Evolutionary conservation across 257 asterid species (phyloP).

Genomic region (Lycium barbarum): DNA sequence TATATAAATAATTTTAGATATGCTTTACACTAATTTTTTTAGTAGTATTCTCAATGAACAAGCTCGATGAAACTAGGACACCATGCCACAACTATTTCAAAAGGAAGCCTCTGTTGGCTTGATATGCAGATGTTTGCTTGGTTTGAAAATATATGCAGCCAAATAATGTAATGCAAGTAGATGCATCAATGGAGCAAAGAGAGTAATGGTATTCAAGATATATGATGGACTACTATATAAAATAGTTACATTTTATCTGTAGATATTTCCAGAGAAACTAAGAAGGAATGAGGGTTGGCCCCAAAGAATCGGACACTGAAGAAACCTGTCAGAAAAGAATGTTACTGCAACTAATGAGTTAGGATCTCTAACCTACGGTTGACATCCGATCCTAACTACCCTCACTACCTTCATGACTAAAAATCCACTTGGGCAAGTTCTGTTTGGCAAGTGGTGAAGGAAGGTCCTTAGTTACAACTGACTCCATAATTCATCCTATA

Average conservation of each 20-base stretch:
- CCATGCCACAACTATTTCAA: neutral
- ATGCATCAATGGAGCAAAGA: neutral
- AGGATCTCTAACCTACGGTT: constrained; percentile 32
- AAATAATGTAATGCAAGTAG: neutral
- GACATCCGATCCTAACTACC: constrained; percentile 32
- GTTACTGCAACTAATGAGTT: constrained; percentile 28
- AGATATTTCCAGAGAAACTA: constrained; percentile 7
- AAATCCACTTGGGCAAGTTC: neutral
- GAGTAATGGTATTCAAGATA: neutral
- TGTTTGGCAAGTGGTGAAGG: constrained; percentile 21
- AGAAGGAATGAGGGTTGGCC: constrained; percentile 33
- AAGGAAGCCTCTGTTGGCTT: constrained; percentile 4
- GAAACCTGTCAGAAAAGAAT: constrained; percentile 27
- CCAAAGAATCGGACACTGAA: constrained; percentile 34
- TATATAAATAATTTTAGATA: neutral
- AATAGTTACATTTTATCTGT: constrained; percentile 30
- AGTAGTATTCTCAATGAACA: neutral
- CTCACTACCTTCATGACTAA: constrained; percentile 31
- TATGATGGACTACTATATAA: constrained; percentile 10
- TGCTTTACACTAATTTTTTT: neutral
- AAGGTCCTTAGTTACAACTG: constrained; percentile 15
- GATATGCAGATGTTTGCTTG: neutral
- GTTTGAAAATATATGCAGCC: neutral
- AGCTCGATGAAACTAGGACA: neutral
- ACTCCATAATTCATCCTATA: constrained; percentile 3